These are phyloP conservation scores for Mucor indicus DNA, from an alignment of 371 early-diverging fungal genomes.

Conservation along the genomic window DNA sequence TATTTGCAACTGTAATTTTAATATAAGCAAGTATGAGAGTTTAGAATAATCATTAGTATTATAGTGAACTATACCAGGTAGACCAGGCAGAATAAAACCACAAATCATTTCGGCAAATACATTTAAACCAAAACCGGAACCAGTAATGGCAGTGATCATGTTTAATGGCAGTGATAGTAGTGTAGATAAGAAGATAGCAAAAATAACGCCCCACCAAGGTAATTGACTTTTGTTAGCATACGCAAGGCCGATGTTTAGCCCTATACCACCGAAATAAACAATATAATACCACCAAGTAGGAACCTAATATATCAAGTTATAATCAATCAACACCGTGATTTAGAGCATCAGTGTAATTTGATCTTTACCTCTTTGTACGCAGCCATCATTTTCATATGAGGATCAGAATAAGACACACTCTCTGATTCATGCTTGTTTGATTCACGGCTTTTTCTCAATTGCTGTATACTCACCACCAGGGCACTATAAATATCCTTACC, in stretches of 20 bases:
- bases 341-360: too few relatives aligned
- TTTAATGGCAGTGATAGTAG: constrained; percentile 35
- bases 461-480: background rate
- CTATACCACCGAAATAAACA: constrained; percentile 58
- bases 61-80: constrained; percentile 25
- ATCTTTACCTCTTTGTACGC: constrained; percentile 50
- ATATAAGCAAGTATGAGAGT: too few relatives aligned
- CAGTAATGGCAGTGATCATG: constrained; percentile 37
- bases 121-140: constrained; percentile 46
- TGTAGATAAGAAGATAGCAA: constrained; percentile 59
- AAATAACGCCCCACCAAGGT: constrained; percentile 71
- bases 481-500: constrained; percentile 24
- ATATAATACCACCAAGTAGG: constrained; percentile 76
- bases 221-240: constrained; percentile 53
- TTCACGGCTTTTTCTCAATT: too few relatives aligned
- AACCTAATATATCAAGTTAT: too few relatives aligned
- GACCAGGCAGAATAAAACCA: constrained; percentile 41
- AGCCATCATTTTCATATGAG: constrained; percentile 39
- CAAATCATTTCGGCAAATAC: constrained; percentile 66
- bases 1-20: constrained; percentile 46
- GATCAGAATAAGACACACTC: constrained; percentile 14
- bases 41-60: too few relatives aligned
- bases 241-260: constrained; percentile 59
- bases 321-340: too few relatives aligned
- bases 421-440: too few relatives aligned